Conservation (phyloP, 1,284 basidiomycete species). For the Cystobasidium slooffiae region DNA sequence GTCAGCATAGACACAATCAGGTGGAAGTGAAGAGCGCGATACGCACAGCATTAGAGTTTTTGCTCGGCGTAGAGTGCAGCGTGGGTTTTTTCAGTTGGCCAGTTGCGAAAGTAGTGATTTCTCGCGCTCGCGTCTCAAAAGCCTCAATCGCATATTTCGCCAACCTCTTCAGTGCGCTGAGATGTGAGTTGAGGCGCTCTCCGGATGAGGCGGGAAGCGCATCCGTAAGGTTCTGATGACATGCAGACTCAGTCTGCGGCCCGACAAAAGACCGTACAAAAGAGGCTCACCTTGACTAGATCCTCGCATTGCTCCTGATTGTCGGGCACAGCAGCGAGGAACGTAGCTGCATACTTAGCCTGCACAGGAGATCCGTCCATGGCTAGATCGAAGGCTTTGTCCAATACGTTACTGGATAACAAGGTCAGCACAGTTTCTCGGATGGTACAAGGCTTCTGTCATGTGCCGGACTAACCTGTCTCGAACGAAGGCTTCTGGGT, state of each 20-base stretch:
- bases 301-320: constrained; percentile 65
- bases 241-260: not conserved
- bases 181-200: constrained; percentile 67
- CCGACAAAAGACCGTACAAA: not conserved
- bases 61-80: constrained; percentile 8
- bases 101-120: constrained; percentile 71
- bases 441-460: not conserved
- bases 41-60: constrained; percentile 15
- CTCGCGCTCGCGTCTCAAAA: constrained; percentile 76
- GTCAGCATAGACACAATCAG: too few species aligned
- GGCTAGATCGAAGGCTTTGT: constrained; percentile 68
- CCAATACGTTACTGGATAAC: constrained; percentile 60
- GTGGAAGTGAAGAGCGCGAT: too few species aligned
- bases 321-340: constrained; percentile 63
- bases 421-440: not conserved
- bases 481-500: constrained; percentile 62
- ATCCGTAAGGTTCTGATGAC: constrained; percentile 65
- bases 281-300: constrained; percentile 66
- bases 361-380: constrained; percentile 68
- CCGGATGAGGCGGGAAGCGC: constrained; percentile 63
- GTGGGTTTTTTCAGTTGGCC: constrained; percentile 55
- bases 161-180: constrained; percentile 75
- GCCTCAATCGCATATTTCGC: constrained; percentile 67
- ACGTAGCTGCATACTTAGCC: constrained; percentile 85
- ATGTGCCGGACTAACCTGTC: constrained; percentile 67